Conservation (phyloP, 768 basidiomycete genomes). For the Tephrocybe sp. region DNA sequence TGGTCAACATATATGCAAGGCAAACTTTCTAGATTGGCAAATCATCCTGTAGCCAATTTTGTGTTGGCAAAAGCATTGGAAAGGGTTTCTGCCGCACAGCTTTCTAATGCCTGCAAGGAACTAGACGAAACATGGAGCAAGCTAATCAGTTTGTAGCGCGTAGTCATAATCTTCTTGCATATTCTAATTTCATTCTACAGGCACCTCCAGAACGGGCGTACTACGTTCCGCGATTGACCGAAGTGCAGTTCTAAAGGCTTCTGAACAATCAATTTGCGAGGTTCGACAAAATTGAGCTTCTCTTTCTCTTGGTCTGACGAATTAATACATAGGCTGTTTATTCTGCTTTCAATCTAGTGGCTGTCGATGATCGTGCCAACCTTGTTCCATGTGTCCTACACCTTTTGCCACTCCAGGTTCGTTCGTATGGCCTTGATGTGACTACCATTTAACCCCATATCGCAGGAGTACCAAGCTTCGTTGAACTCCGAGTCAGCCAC, state of each 20-base stretch:
- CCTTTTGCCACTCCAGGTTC: conserved; percentile 48
- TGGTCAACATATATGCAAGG: conserved; percentile 81
- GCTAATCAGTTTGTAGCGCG: conserved; percentile 58
- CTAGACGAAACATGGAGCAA: conserved; percentile 56
- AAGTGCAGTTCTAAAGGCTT: conserved; percentile 42
- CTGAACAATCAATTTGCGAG: conserved; percentile 50
- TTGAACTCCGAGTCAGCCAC: neutral
- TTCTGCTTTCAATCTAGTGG: conserved; percentile 54
- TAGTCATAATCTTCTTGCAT: too few relatives aligned
- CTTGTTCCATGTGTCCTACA: conserved; percentile 69
- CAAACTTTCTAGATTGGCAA: conserved; percentile 68
- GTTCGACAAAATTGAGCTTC: conserved; percentile 35
- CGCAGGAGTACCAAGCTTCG: conserved; percentile 21
- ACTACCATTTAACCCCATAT: neutral
- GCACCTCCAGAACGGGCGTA: conserved; percentile 72
- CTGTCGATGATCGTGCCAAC: conserved; percentile 43
- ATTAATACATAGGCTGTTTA: conserved; percentile 48
- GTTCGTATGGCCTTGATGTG: conserved; percentile 6
- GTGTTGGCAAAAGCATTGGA: conserved; percentile 81
- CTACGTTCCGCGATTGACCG: conserved; percentile 75
- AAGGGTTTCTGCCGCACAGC: conserved; percentile 51
- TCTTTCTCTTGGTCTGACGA: conserved; percentile 4
- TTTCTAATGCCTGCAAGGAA: conserved; percentile 58
- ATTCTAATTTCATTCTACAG: conserved; percentile 30
- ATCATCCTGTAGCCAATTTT: conserved; percentile 93